Base-by-base conservation (phyloP, 345 rosid genomes). In the Rhizophora mangle region DNA sequence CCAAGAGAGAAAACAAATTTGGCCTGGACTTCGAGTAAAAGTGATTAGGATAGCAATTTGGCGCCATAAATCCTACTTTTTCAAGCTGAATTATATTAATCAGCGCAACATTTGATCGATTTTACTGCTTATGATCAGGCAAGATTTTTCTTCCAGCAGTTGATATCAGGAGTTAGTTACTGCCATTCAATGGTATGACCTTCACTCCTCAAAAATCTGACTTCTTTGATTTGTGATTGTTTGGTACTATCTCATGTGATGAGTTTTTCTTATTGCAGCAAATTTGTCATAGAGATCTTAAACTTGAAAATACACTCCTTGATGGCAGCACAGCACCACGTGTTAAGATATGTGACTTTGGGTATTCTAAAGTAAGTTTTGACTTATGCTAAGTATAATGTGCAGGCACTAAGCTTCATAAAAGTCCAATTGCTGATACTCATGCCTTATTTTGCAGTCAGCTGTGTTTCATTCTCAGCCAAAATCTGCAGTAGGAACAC, bases 241-340 rank as follows among this genome's bases (percentile, higher is more conserved):
- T 15, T 4, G 31, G 32, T n/a, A 20, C 31, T 64, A 71, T 47
- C 66, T 54, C 47, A 18, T 68, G 71, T 43, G 15, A 43, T 43
- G 49, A 43, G 5, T 43, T 43, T 43, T 13, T 19, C 18, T 43
- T 43, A 43, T 43, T 13, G 68, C 75, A 85, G 90, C 88, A 88
- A 86, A 85, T 90, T 58, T 90, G 88, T 67, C 93, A 90, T 68
- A 80, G 93, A 78, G 96, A 90, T 77, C 92, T 90, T 52, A 90
- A 90, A 82, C 76, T 90, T 52, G 96, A 90, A 73, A 90, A 90
- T 74, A 90, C 94, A 21, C 83, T 88, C 15, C 68, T 90, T 62
- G 96, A 90, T 64, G 91, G 86, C 7, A 86, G 87, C 79, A 55
- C 74, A 0, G 76, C 88, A 3, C 87, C 92, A 6, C 86, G 88